Evolutionary conservation across 208 protist genomes (phyloP), one percentile per base, ranked within the genome.

Genomic region (Crithidia brevicula): DNA sequence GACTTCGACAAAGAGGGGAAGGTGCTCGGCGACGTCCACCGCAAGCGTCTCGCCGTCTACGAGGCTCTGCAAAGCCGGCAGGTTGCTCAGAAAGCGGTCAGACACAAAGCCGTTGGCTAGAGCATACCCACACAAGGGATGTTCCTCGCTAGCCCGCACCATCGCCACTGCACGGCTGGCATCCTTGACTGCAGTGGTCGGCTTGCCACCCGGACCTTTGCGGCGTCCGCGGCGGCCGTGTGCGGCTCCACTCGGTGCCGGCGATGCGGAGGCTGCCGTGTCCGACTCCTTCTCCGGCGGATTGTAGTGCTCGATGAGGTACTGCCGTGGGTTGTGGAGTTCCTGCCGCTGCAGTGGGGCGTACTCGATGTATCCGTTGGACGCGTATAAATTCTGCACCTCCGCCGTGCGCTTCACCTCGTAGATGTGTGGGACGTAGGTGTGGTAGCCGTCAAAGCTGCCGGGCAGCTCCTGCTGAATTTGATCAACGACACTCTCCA

Each of bases 351-450:
- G 88, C 30, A 94, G 72, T 18, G 69, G 31, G 8, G 72, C 63
- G 63, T 94, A 94, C 40, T 85, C 82, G 38, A 94, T 78, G 66
- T 74, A 87, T 33, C 88, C 88, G 67, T 94, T 94, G 5, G 85
- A 94, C 9, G 72, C 63, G 63, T 92, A 94, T 18, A 94, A 52
- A 67, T 90, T 94, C 16, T 90, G 68, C 56, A 94, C 73, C 56
- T 91, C 75, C 16, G 56, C 64, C 4, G 72, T 57, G 23, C 85
- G 80, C 36, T 56, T 65, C 15, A 58, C 36, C 63, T 87, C 82
- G 60, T 83, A 94, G 27, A 82, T 62, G 25, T 53, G 58, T 15
- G 88, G 88, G 11, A 81, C 64, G 64, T 91, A 94, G 15, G 78
- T 61, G 43, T 67, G 23, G 20, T 28, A 57, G 22, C 83, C 83